These are phyloP conservation scores for Aphanomyces cochlioides DNA, from an alignment of 352 stramenopile species.

Conservation along the genomic window DNA sequence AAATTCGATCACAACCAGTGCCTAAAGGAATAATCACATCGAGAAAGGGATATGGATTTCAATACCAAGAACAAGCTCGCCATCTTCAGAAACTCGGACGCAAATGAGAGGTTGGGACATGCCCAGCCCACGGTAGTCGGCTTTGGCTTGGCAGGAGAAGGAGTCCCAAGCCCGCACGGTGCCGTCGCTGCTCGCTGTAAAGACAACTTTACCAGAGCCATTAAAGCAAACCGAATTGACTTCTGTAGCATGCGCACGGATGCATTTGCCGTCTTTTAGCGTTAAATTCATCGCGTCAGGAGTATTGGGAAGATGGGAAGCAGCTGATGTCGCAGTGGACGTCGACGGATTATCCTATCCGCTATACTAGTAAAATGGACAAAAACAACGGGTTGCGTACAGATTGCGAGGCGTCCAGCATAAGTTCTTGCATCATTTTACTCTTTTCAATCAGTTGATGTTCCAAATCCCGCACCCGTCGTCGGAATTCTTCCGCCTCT, in stretches of 20 bases:
- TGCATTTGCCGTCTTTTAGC: constrained; percentile 43
- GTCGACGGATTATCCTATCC: background rate
- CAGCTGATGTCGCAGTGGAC: constrained; percentile 21
- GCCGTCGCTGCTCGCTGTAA: constrained; percentile 77
- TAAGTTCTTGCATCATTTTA: constrained; percentile 56
- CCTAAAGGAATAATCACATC: constrained; percentile 25
- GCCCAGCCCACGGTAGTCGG: constrained; percentile 72
- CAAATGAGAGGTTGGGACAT: constrained; percentile 80
- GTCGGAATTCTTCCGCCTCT: constrained; percentile 41
- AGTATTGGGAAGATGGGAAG: constrained; percentile 31
- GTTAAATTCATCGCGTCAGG: constrained; percentile 13
- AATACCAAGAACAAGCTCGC: constrained; percentile 57
- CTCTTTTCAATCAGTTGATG: constrained; percentile 57
- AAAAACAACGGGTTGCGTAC: too few relatives aligned
- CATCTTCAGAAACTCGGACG: constrained; percentile 71
- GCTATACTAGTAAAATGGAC: too few relatives aligned
- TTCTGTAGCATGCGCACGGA: constrained; percentile 76
- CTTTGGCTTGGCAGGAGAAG: constrained; percentile 45
- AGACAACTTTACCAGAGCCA: constrained; percentile 73
- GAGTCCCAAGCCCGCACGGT: constrained; percentile 77
- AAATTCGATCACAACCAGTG: constrained; percentile 80
- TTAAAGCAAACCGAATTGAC: constrained; percentile 85
- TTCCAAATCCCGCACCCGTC: constrained; percentile 46
- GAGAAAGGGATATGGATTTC: background rate
- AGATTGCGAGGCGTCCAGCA: constrained; percentile 30